Evolutionary conservation across 2,329 filamentous ascomycete genomes (phyloP).

Genomic region (Neoarthrinium moseri): DNA sequence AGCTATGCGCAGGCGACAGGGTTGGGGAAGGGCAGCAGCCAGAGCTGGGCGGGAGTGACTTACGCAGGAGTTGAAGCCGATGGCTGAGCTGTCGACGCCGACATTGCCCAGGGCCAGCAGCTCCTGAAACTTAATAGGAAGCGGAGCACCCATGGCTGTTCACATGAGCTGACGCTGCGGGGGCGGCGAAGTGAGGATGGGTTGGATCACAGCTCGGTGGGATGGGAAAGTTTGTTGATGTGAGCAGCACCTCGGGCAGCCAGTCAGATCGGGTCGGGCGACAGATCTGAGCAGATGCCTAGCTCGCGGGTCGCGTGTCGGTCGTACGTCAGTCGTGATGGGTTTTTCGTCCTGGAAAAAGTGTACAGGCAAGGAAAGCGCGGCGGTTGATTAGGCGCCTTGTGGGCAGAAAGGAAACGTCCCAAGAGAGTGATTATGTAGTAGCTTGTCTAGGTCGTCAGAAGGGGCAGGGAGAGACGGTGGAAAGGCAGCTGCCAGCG

Average conservation of each 20-base stretch:
- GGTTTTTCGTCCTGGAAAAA: background rate
- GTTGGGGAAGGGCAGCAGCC: slow-evolving; percentile 10
- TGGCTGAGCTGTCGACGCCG: slow-evolving; percentile 48
- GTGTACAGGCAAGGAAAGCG: slow-evolving; percentile 8
- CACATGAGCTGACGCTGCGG: slow-evolving; percentile 19
- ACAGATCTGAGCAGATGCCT: too few relatives aligned
- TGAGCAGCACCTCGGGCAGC: slow-evolving; percentile 2
- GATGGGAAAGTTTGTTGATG: background rate
- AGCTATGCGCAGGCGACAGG: slow-evolving; percentile 10
- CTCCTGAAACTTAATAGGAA: slow-evolving; percentile 93
- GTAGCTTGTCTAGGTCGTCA: slow-evolving; percentile 11
- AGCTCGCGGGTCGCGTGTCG: background rate
- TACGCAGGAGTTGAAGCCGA: slow-evolving; percentile 88
- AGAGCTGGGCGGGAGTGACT: slow-evolving; percentile 43
- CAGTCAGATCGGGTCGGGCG: background rate
- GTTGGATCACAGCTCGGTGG: background rate
- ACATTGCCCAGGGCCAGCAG: slow-evolving; percentile 66
- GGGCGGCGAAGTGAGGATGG: background rate
- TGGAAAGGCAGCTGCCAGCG: slow-evolving; percentile 16
- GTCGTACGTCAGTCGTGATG: slow-evolving; percentile 6
- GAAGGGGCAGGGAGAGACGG: slow-evolving; percentile 16
- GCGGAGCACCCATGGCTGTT: slow-evolving; percentile 55
- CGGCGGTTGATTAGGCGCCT: slow-evolving; percentile 6
- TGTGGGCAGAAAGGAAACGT: slow-evolving; percentile 14
- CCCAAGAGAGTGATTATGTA: slow-evolving; percentile 21